Base-by-base conservation (phyloP, 208 protist species). In the Angomonas ambiguus region DNA sequence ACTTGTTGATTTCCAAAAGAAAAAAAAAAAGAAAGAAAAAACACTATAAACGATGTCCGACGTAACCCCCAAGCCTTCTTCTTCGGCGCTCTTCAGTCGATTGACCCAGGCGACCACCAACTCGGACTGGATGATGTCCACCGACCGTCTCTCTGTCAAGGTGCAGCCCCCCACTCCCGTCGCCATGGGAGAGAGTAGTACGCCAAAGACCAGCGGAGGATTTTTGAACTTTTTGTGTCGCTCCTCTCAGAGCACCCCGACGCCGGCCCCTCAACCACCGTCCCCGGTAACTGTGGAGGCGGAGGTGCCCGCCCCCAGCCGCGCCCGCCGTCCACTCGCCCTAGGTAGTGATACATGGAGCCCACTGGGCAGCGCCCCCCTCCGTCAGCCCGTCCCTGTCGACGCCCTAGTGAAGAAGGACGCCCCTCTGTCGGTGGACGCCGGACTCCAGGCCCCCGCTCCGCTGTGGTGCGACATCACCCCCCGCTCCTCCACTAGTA, bases 391-490 rank as follows among this genome's bases (percentile, higher is more conserved):
- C 62, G 58, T 31, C 38, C 8, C 28, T 31, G 32, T 45, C 28
- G 41, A 27, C 30, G 3, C 53, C 30, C 8, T 27, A 13, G 60
- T 20, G 45, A 30, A 63, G 22, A 58, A 69, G 1, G 59, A 49
- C 18, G 67, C 77, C 18, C 73, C 72, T 0, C 51, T 49, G n/a
- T 71, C 73, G 18, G 75, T 82, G 32, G 80, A 86, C 61, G 70
- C 57, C 57, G 61, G 48, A 2, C 51, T 27, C 2, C 51, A 69
- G 3, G 77, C 73, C 0, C 69, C 74, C 22, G 74, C 70, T 58
- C 69, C 80, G 22, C 70, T 82, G 5, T 82, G 80, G 80, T 75
- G 56, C 41, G 76, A 80, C 31, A 57, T 85, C n/a, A 57, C 76
- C 41, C 69, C 71, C 35, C n/a, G n/a, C n/a, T n/a, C n/a, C n/a